Percentiles rank a stretch among this genome's conserved stretches.
These are phyloP conservation scores for Starmerella apis DNA, from an alignment of 805 yeast species.

Conservation along the genomic window DNA sequence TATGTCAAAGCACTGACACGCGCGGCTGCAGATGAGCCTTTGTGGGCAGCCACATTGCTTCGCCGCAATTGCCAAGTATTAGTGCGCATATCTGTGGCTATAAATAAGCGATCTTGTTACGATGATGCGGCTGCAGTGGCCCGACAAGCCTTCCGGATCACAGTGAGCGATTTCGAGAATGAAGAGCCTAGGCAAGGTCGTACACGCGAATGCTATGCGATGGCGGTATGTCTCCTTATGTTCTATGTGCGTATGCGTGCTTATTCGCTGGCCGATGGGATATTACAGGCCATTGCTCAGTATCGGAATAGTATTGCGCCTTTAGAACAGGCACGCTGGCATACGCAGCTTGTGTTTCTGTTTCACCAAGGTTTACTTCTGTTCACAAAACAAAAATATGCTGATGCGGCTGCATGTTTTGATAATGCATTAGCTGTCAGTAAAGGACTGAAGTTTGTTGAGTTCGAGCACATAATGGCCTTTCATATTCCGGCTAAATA, in stretches of 20 bases:
- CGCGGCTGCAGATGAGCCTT: not conserved
- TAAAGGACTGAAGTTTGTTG: not conserved
- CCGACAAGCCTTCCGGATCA: slow-evolving; percentile 18
- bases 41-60: slow-evolving; percentile 3
- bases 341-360: slow-evolving; percentile 16
- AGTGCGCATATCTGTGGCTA: not conserved
- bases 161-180: slow-evolving; percentile 15
- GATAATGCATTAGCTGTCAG: slow-evolving; percentile 9
- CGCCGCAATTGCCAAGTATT: slow-evolving; percentile 7
- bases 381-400: slow-evolving; percentile 20
- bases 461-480: slow-evolving; percentile 18
- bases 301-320: slow-evolving; percentile 18
- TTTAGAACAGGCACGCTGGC: slow-evolving; percentile 9
- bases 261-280: slow-evolving; percentile 24
- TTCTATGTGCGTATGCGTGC: slow-evolving; percentile 23
- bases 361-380: slow-evolving; percentile 22
- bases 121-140: slow-evolving; percentile 14
- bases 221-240: slow-evolving; percentile 18
- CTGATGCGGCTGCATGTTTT: slow-evolving; percentile 12
- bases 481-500: slow-evolving; percentile 21
- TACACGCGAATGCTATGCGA: slow-evolving; percentile 18
- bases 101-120: not conserved
- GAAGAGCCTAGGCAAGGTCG: slow-evolving; percentile 19
- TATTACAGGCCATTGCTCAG: slow-evolving; percentile 18
- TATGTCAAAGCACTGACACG: slow-evolving; percentile 6